Evolutionary conservation across 129 eudicot genomes (phyloP), one percentile per base, ranked within the genome.

Genomic region (Oenanthe sinensis): DNA sequence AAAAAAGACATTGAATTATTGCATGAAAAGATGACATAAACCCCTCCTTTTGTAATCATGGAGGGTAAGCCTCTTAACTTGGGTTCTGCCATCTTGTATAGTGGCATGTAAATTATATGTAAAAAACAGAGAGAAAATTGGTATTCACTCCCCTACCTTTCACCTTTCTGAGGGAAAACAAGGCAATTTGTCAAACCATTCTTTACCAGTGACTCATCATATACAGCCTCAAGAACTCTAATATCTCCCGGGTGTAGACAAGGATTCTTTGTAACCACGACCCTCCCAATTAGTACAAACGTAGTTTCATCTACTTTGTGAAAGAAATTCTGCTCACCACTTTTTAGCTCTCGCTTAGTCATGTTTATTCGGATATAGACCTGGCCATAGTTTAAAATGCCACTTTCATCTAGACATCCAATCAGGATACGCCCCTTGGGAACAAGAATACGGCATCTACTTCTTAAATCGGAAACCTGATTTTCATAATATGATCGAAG

Each of bases 201-300:
- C 77, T 84, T 92, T 19, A 83, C 91, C 74, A 95, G 80, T 24
- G 83, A 84, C 83, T 83, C 82, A 68, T 90, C 92, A 67, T 84
- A 92, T 1, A 95, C 88, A 67, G 96, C 97, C 8, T 92, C 96
- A n/a, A 95, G 97, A 24, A 95, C 96, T 75, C 99, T 85, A 33
- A 95, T 88, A 83, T 95, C 99, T 52, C 99, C 99, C 0, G 99
- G 99, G 68, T 95, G 99, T 43, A 95, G 91, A 80, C 99, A 95
- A 28, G 99, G 97, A 60, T 95, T 95, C 87, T 85, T 88, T 22
- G 99, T 90, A 22, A 95, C 99, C 6, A 95, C 90, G n/a, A 95
- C 94, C 79, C 85, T 92, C 86, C 99, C 97, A 39, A 39, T 81
- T 45, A 95, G 67, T 37, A 95, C 83, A 54, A 84, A 85, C 3